These are phyloP conservation scores for Xylariaceae sp. DNA, from an alignment of 2,329 filamentous ascomycete genomes.

Conservation along the genomic window DNA sequence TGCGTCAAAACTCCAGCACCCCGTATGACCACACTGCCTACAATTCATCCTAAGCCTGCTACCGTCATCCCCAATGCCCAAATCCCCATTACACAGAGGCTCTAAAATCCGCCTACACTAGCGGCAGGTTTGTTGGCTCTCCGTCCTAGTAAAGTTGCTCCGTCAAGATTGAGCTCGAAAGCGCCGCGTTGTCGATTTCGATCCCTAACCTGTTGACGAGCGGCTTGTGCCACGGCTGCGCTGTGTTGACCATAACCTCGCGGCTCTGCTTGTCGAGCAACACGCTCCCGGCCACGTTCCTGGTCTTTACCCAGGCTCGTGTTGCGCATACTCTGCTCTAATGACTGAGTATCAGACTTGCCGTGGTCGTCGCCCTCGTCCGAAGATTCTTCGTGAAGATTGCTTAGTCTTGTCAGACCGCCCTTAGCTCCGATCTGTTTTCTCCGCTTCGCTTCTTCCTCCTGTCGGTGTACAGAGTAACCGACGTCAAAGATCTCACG, in stretches of 20 bases:
- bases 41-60: slow-evolving; percentile 5
- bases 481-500: slow-evolving; percentile 96
- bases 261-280: slow-evolving; percentile 41
- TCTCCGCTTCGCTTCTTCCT: slow-evolving; percentile 88
- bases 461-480: slow-evolving; percentile 95
- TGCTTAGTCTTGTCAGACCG: slow-evolving; percentile 51
- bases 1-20: slow-evolving; percentile 15
- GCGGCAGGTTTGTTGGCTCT: slow-evolving; percentile 51
- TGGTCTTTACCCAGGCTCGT: slow-evolving; percentile 62
- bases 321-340: slow-evolving; percentile 84
- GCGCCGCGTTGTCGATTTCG: slow-evolving; percentile 66
- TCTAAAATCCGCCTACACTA: slow-evolving; percentile 35
- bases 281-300: slow-evolving; percentile 44
- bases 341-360: slow-evolving; percentile 51
- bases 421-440: slow-evolving; percentile 75
- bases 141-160: slow-evolving; percentile 80
- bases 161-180: slow-evolving; percentile 89
- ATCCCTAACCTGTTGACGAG: slow-evolving; percentile 69
- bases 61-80: slow-evolving; percentile 4
- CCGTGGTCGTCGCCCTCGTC: slow-evolving; percentile 49
- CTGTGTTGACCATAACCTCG: slow-evolving; percentile 87
- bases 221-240: slow-evolving; percentile 74
- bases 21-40: neutral
- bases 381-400: slow-evolving; percentile 64
- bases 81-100: neutral